Conservation (phyloP, 2,329 filamentous ascomycete species). For the Cercospora citrullina region DNA sequence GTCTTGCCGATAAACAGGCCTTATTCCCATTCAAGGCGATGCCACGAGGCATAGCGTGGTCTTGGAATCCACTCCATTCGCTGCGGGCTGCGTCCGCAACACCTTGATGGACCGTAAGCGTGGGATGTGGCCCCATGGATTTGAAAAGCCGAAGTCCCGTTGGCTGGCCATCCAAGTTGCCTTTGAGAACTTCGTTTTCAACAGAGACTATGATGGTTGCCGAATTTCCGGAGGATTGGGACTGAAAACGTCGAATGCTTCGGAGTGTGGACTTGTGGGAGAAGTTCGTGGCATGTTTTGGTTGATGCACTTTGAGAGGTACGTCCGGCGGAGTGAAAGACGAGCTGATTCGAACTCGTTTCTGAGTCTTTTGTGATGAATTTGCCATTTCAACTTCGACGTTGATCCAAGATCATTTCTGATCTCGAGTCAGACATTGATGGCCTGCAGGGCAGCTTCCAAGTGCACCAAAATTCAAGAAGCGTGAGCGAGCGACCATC, state of each 20-base stretch:
- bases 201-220: slow-evolving; percentile 1
- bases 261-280: background rate
- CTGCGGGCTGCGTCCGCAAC: slow-evolving; percentile 12
- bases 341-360: background rate
- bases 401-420: background rate
- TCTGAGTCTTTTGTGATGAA: background rate
- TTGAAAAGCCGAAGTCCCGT: slow-evolving; percentile 5
- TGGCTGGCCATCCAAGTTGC: slow-evolving; percentile 9
- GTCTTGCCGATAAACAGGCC: background rate
- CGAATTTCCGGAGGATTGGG: background rate
- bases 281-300: background rate
- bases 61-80: slow-evolving; percentile 17
- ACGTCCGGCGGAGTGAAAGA: background rate
- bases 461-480: background rate
- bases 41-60: slow-evolving; percentile 20
- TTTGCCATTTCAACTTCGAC: background rate
- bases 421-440: background rate
- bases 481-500: background rate
- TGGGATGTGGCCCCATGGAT: background rate
- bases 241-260: background rate
- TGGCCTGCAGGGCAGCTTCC: background rate
- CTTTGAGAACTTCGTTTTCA: slow-evolving; percentile 3
- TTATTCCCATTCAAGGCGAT: slow-evolving; percentile 6
- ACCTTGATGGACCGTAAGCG: slow-evolving; percentile 27
- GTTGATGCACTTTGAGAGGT: background rate